Base-by-base conservation (phyloP, 2,329 filamentous ascomycete genomes). In the Colletotrichum sp. region DNA sequence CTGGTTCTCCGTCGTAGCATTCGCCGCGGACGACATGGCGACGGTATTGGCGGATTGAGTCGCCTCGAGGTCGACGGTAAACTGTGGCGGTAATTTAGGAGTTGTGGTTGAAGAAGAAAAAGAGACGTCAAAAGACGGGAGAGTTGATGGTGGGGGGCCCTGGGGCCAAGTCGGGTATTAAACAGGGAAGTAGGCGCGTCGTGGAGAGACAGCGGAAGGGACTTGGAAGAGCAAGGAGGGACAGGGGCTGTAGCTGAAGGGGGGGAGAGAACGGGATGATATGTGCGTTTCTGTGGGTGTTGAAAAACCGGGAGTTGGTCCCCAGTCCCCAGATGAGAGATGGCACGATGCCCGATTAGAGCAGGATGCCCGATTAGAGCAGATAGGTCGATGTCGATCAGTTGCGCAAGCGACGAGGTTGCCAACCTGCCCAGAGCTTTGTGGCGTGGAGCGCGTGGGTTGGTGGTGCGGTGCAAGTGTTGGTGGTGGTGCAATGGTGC, bases 241-340 rank as follows among this genome's bases (percentile, higher is more conserved):
- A 54, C 66, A 66, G 51, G 61, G 51, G 59, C 21, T 6, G 6
- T 2, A 36, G 47, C 11, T 27, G 31, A n/a, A 63, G 47, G 15
- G 55, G 66, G 62, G 66, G 33, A 36, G 21, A 38, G 55, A 31
- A 55, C 38, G 57, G 71, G 61, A 63, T 71, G 62, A 73, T 71
- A 73, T 73, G 71, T 73, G 59, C 43, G 65, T 67, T 21, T 38
- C 33, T 18, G 29, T 34, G 12, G 29, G 18, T 31, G 36, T 62
- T 61, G 31, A 43, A 51, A 66, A 73, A 73, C 67, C 71, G 67
- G 71, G 68, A 70, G 71, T 34, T 73, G 61, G 71, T 43, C 8
- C 51, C 27, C 70, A 55, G 71, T 43, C 8, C 51, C 64, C 27
- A 73, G 63, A 66, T 66, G 68, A 66, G 68, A 71, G 67, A 73